phyloP scores from a whole-genome alignment of 495 filamentous ascomycete genomes.

The Neurospora cerealis region DNA sequence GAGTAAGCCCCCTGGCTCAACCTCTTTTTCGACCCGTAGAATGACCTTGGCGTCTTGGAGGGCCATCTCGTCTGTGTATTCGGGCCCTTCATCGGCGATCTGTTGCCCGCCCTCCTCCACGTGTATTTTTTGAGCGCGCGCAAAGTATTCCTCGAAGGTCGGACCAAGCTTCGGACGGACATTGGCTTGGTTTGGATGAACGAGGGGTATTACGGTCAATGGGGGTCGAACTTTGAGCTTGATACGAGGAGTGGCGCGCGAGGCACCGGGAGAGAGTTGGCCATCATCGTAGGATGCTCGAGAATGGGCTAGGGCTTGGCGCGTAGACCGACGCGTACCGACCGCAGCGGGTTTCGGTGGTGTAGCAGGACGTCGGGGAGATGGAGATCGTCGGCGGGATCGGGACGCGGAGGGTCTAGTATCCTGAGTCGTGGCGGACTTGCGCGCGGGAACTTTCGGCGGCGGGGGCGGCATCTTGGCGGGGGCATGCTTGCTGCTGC shows the following conservation, averaged over 20 bases:
- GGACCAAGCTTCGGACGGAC: constrained; percentile 35
- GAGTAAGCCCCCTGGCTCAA: constrained; percentile 63
- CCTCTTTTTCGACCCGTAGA: constrained; percentile 57
- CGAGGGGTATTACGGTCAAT: constrained; percentile 35
- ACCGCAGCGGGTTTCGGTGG: constrained; percentile 24
- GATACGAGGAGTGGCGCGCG: constrained; percentile 27
- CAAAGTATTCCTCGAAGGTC: constrained; percentile 44
- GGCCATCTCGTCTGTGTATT: constrained; percentile 41
- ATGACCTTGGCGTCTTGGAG: constrained; percentile 44
- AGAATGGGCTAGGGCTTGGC: constrained; percentile 6
- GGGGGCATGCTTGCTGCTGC: constrained; percentile 7
- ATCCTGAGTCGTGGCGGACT: constrained; percentile 7
- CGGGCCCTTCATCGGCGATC: constrained; percentile 43
- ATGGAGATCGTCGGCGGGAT: constrained; percentile 22
- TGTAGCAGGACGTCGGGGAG: constrained; percentile 21
- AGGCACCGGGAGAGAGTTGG: constrained; percentile 9
- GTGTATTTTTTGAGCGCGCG: constrained; percentile 31
- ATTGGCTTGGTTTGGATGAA: constrained; percentile 43
- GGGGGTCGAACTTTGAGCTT: constrained; percentile 31
- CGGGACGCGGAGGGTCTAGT: constrained; percentile 17
- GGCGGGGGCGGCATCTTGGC: constrained; percentile 4
- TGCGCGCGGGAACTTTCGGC: constrained; percentile 11
- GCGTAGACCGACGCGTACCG: constrained; percentile 30
- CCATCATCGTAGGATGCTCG: constrained; percentile 20
- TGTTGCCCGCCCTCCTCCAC: constrained; percentile 40